These are phyloP conservation scores for Coniella vitis DNA, from an alignment of 2,329 filamentous ascomycete genomes.

Conservation along the genomic window DNA sequence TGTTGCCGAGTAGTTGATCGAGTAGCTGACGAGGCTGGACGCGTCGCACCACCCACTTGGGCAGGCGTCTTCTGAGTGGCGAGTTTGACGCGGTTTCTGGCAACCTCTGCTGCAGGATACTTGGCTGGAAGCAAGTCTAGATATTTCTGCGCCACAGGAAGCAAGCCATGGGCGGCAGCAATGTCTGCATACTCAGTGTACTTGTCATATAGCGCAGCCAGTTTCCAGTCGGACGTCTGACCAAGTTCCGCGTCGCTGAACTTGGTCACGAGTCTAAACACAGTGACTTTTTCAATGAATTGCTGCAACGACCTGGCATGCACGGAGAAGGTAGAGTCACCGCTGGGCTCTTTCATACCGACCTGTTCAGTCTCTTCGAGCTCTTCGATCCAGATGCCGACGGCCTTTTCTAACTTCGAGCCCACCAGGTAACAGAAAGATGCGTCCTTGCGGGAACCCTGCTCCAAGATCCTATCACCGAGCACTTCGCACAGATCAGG, in stretches of 20 bases:
- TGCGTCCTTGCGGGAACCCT: conserved; percentile 75
- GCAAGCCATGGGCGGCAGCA: conserved; percentile 79
- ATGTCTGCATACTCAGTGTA: conserved; percentile 97
- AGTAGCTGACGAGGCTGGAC: conserved; percentile 23
- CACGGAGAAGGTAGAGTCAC: conserved; percentile 82
- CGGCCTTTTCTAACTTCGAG: conserved; percentile 95
- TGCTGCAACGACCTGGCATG: conserved; percentile 83
- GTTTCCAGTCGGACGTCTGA: conserved; percentile 77
- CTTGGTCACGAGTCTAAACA: conserved; percentile 90
- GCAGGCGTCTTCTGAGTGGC: conserved; percentile 58
- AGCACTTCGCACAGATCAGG: conserved; percentile 91
- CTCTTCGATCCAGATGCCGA: conserved; percentile 87
- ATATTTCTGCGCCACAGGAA: conserved; percentile 84
- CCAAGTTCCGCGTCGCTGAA: conserved; percentile 74
- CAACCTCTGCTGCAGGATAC: conserved; percentile 82
- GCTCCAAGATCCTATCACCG: conserved; percentile 81
- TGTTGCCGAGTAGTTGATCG: conserved; percentile 26
- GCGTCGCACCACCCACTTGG: conserved; percentile 29
- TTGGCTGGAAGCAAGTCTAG: conserved; percentile 75
- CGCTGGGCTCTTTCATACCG: conserved; percentile 59
- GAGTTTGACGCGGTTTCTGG: conserved; percentile 75
- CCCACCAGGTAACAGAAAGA: conserved; percentile 95
- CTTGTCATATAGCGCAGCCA: conserved; percentile 81
- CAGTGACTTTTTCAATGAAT: conserved; percentile 96
- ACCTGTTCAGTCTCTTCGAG: conserved; percentile 77